Conservation (phyloP, 768 basidiomycete species). For the Rhodotorula diobovata region DNA sequence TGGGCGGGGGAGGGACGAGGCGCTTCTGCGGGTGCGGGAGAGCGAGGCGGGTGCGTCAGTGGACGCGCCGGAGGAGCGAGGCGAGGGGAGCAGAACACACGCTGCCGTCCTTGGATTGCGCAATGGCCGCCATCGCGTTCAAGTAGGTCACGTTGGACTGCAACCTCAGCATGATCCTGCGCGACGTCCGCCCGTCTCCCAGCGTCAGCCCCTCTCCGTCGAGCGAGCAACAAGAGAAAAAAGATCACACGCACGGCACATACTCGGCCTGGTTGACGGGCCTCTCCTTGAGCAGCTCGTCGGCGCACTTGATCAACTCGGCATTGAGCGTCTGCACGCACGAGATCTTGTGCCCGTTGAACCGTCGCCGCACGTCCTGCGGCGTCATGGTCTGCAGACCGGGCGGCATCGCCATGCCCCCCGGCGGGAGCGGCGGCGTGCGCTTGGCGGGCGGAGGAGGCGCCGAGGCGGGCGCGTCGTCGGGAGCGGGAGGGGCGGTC, state of each 20-base stretch:
- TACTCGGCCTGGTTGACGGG: conserved; percentile 17
- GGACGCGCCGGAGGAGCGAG: background rate
- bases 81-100: background rate
- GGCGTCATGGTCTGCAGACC: conserved; percentile 22
- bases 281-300: conserved; percentile 10
- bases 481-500: background rate
- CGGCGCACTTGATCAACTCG: conserved; percentile 28
- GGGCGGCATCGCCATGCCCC: background rate
- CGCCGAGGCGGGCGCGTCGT: background rate
- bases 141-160: conserved; percentile 32
- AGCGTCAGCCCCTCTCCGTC: background rate
- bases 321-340: conserved; percentile 26
- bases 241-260: background rate
- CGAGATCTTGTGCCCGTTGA: conserved; percentile 24
- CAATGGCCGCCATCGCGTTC: conserved; percentile 16
- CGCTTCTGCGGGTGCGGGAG: background rate
- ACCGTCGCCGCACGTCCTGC: conserved; percentile 25
- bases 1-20: background rate
- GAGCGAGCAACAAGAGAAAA: background rate
- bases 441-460: background rate
- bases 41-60: no score
- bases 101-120: background rate
- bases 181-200: background rate
- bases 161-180: conserved; percentile 28
- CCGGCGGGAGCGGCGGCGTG: background rate